Conservation (phyloP, 1,284 basidiomycete species). For the Inonotus obliquus region DNA sequence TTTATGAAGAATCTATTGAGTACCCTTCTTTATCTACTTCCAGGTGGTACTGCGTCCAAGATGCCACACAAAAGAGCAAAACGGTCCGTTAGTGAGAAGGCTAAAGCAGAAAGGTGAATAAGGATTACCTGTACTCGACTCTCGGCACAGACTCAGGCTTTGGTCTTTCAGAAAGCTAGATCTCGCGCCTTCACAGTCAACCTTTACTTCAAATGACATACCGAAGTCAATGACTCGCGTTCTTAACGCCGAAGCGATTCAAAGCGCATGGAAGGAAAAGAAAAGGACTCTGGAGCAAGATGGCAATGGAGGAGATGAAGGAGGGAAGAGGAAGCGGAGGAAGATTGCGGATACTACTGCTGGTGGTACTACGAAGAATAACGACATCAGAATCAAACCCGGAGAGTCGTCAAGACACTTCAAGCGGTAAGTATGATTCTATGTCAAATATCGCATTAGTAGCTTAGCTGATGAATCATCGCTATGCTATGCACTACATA, state of each 20-base stretch:
- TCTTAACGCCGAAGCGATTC: slow-evolving; percentile 54
- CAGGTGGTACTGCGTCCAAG: slow-evolving; percentile 17
- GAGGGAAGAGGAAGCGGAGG: slow-evolving; percentile 38
- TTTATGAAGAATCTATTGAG: too few relatives aligned
- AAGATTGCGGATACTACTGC: slow-evolving; percentile 22
- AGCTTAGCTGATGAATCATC: neutral
- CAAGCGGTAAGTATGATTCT: slow-evolving; percentile 48
- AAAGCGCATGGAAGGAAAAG: slow-evolving; percentile 49
- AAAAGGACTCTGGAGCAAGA: slow-evolving; percentile 38
- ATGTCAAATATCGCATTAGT: slow-evolving; percentile 4
- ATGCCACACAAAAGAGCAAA: slow-evolving; percentile 25
- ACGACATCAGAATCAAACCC: slow-evolving; percentile 46
- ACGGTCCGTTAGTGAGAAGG: slow-evolving; percentile 19
- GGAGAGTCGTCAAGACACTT: slow-evolving; percentile 72
- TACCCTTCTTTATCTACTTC: too few relatives aligned
- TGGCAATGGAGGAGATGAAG: slow-evolving; percentile 21
- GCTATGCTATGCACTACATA: slow-evolving; percentile 24
- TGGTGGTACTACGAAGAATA: slow-evolving; percentile 21
- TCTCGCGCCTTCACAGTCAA: slow-evolving; percentile 39
- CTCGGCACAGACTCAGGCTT: neutral
- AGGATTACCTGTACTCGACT: neutral
- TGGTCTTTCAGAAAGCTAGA: slow-evolving; percentile 24
- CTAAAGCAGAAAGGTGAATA: slow-evolving; percentile 11
- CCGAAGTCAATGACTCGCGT: slow-evolving; percentile 64
- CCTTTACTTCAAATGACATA: slow-evolving; percentile 37